A percentile compares a stretch with the other conserved stretches of the same genome.
Conservation (phyloP, 2,329 filamentous ascomycete genomes). For the Colletotrichum ledebouriae region DNA sequence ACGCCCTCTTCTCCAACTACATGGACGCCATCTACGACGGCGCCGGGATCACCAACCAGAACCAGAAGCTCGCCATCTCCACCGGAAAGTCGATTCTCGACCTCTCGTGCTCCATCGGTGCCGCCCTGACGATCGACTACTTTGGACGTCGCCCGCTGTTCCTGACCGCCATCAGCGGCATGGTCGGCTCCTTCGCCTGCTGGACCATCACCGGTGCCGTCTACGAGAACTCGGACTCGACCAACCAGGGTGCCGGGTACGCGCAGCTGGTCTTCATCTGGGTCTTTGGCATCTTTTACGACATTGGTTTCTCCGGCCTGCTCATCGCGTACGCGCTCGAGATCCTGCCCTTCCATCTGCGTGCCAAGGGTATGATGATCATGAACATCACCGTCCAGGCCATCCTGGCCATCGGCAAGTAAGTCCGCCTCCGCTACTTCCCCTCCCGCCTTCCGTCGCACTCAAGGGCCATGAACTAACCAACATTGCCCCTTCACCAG, state of each 20-base stretch:
- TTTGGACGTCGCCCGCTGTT: slow-evolving; percentile 68
- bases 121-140: slow-evolving; percentile 63
- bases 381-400: slow-evolving; percentile 76
- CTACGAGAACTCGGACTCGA: slow-evolving; percentile 61
- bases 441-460: not conserved
- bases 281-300: slow-evolving; percentile 71
- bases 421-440: slow-evolving; percentile 49
- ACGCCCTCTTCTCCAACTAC: slow-evolving; percentile 77
- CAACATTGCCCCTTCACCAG: slow-evolving; percentile 48
- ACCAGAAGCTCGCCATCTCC: slow-evolving; percentile 67
- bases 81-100: slow-evolving; percentile 72
- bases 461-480: not conserved
- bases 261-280: slow-evolving; percentile 71
- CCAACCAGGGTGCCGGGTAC: slow-evolving; percentile 62
- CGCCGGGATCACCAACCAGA: slow-evolving; percentile 70
- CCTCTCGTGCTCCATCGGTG: slow-evolving; percentile 68
- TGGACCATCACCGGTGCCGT: slow-evolving; percentile 67
- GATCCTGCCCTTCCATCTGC: slow-evolving; percentile 69
- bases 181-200: slow-evolving; percentile 61
- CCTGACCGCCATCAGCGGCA: slow-evolving; percentile 62
- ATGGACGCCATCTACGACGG: slow-evolving; percentile 72
- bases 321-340: slow-evolving; percentile 71
- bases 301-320: slow-evolving; percentile 71
- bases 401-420: slow-evolving; percentile 72
- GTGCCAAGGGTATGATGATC: slow-evolving; percentile 72